Conservation (phyloP, 139 green algal species). For the Ettlia oleoabundans region DNA sequence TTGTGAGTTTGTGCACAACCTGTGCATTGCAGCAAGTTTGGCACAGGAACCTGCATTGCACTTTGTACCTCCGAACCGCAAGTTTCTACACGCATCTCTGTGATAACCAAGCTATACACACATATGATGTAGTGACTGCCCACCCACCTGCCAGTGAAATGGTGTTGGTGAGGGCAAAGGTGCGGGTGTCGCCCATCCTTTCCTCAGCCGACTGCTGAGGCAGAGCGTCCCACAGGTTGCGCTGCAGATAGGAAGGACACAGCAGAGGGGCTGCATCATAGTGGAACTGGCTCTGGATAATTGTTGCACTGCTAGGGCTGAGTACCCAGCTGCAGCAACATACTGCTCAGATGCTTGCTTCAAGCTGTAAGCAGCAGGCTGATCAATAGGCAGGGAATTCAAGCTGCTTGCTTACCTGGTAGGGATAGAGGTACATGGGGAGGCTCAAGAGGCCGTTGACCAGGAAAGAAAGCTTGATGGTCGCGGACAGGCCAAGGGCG, state of each 20-base stretch:
- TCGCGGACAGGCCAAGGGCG: background rate
- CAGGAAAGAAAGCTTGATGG: constrained; percentile 11
- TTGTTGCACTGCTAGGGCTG: too few relatives aligned
- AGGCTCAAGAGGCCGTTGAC: constrained; percentile 22
- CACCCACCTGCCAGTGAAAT: constrained; percentile 10
- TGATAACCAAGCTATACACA: too few relatives aligned
- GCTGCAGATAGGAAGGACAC: background rate
- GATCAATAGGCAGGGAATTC: background rate
- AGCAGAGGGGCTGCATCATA: too few relatives aligned
- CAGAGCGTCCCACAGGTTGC: constrained; percentile 28
- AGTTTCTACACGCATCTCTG: background rate
- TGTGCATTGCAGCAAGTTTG: background rate
- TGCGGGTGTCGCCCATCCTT: background rate
- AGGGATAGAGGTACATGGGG: constrained; percentile 27
- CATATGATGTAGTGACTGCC: too few relatives aligned
- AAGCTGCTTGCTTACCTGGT: background rate
- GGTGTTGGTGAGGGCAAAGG: constrained; percentile 18
- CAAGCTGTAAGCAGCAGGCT: background rate
- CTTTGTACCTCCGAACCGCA: too few relatives aligned
- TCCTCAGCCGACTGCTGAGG: background rate
- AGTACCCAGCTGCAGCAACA: too few relatives aligned
- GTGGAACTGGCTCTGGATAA: too few relatives aligned
- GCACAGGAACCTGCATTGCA: background rate
- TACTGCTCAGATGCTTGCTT: too few relatives aligned
- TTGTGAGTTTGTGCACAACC: background rate